Conservation (phyloP, 2,329 filamentous ascomycete species). For the Aspergillus amoenus region DNA sequence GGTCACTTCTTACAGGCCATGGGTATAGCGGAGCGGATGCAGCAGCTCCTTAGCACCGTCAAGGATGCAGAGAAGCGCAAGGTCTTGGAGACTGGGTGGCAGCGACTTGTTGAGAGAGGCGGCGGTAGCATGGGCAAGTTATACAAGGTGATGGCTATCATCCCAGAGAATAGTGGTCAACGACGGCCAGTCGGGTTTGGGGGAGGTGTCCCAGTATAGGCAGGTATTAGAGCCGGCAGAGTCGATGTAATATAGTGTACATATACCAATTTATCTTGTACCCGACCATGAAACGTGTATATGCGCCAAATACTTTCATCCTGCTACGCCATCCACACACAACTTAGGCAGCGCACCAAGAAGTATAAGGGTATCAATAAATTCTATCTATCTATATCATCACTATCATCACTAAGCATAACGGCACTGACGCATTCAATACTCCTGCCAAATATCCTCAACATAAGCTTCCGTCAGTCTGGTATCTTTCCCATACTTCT, state of each 20-base stretch:
- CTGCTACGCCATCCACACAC: neutral
- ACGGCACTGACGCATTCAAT: conserved; percentile 20
- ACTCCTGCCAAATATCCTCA: conserved; percentile 77
- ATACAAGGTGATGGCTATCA: conserved; percentile 88
- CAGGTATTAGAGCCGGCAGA: neutral
- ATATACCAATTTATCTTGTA: neutral
- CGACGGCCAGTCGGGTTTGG: conserved; percentile 90
- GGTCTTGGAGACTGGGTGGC: conserved; percentile 72
- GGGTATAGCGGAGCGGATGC: conserved; percentile 78
- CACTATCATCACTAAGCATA: neutral
- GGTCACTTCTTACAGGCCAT: conserved; percentile 74
- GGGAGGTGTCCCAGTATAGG: conserved; percentile 51
- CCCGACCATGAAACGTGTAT: neutral
- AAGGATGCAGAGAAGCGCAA: conserved; percentile 53
- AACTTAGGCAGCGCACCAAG: too few species aligned
- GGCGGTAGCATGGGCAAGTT: conserved; percentile 88
- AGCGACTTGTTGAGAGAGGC: conserved; percentile 77
- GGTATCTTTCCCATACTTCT: conserved; percentile 72
- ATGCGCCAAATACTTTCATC: neutral
- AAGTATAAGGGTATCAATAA: neutral
- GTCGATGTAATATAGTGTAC: conserved; percentile 7
- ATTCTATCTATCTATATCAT: neutral
- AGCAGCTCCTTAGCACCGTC: conserved; percentile 59
- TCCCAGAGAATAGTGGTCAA: conserved; percentile 74
- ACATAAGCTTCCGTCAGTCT: conserved; percentile 79